A percentile compares a stretch with the other conserved stretches of the same genome.
These are phyloP conservation scores for Phyllostachys edulis DNA, from an alignment of 176 grass and related monocot species.

Conservation along the genomic window DNA sequence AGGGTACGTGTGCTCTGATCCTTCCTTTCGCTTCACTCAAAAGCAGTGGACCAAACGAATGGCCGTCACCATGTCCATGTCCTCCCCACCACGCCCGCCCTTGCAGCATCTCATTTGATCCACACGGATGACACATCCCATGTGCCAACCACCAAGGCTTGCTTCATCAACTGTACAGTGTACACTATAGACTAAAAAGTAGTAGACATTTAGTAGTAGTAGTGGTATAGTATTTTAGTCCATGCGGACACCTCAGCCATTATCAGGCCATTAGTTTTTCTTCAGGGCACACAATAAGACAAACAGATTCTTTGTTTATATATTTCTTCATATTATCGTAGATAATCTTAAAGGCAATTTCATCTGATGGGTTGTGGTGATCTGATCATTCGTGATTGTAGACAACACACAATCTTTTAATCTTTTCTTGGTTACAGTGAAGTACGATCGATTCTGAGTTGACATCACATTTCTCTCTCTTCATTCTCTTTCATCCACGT, in stretches of 20 bases:
- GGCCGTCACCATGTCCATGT: slow-evolving; percentile 30
- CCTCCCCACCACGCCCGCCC: neutral
- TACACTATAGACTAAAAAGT: neutral
- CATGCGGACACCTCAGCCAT: slow-evolving; percentile 40
- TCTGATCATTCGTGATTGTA: too few relatives aligned
- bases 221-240: slow-evolving; percentile 20
- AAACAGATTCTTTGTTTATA: too few relatives aligned
- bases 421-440: too few relatives aligned
- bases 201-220: neutral
- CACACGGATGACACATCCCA: slow-evolving; percentile 40
- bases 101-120: slow-evolving; percentile 15
- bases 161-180: slow-evolving; percentile 16
- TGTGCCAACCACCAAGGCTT: slow-evolving; percentile 38
- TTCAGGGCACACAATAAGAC: too few relatives aligned
- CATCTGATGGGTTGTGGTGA: too few relatives aligned
- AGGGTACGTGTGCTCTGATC: neutral
- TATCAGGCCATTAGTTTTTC: neutral
- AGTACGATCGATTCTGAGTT: too few relatives aligned
- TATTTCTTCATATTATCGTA: too few relatives aligned
- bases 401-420: too few relatives aligned
- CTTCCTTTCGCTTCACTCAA: slow-evolving; percentile 50
- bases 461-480: too few relatives aligned
- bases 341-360: too few relatives aligned
- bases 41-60: slow-evolving; percentile 32
- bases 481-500: too few relatives aligned